Evolutionary conservation across 2,329 filamentous ascomycete genomes (phyloP), one percentile per base, ranked within the genome.

Genomic region (Rhexocercosporidium sp.): DNA sequence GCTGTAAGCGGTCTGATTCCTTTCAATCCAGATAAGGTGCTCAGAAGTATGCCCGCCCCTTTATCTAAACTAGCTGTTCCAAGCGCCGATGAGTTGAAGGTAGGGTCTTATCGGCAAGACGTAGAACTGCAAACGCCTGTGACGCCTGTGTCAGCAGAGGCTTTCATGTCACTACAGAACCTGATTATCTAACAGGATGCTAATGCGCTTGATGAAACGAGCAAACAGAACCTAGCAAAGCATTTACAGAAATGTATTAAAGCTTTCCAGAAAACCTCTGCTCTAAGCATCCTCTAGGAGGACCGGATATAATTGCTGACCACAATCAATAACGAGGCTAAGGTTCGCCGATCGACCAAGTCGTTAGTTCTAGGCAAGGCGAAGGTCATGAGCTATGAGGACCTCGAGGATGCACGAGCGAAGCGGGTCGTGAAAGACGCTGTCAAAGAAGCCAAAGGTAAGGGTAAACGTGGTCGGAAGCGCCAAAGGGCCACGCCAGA

Each of bases 361-460:
- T 61, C 61, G 27, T 16, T 66, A 1, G 64, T 70, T 53, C 61
- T 71, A 59, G 65, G 64, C 41, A 64, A 66, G 62, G 66, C 54
- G 1, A 71, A 79, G 61, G 66, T 66, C 11, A 68, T 70, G 1
- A 75, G 72, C 12, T 82, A 80, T 65, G 73, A 78, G 37, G 62
- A 59, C 44, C 57, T 65, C 41, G 41, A 59, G 53, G 62, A 49
- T 29, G 62, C 62, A 59, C 34, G 53, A 59, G 20, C n/a, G 44
- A 47, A 39, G 25, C 53, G 62, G 49, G 51, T 53, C 46, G 62
- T 39, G 41, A 65, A 59, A 53, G 44, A 49, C 22, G 44, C 41
- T 25, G 31, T 20, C 2, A 47, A 47, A 47, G 44, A 47, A 47
- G 44, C 44, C n/a, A 66, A 66, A 31, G 64, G 39, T 18, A 66